phyloP scores from a whole-genome alignment of 805 yeast genomes.

The Candida alai region DNA sequence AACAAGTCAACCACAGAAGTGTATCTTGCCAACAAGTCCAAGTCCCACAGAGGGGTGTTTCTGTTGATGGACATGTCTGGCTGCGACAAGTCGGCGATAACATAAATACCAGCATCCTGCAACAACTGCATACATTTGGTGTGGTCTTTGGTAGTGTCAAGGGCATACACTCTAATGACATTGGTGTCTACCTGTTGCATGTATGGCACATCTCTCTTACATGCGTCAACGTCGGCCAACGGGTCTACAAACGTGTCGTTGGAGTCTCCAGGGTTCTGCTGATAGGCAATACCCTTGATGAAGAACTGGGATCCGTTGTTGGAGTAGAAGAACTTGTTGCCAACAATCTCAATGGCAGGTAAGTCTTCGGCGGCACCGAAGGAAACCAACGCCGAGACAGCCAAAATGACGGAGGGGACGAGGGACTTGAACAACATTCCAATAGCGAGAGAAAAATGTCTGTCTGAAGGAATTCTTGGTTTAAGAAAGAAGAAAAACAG shows the following conservation, averaged over 20 bases:
- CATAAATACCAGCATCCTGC: conserved; percentile 84
- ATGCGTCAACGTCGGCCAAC: conserved; percentile 55
- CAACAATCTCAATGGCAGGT: conserved; percentile 68
- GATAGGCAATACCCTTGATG: conserved; percentile 78
- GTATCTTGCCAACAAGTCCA: conserved; percentile 63
- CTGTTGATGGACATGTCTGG: conserved; percentile 64
- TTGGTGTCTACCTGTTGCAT: conserved; percentile 60
- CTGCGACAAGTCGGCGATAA: conserved; percentile 81
- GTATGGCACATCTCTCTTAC: conserved; percentile 74
- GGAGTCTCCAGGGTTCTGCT: conserved; percentile 56
- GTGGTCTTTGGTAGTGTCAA: conserved; percentile 63
- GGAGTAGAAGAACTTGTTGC: conserved; percentile 73
- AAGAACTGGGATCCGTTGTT: conserved; percentile 78
- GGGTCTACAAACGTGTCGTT: conserved; percentile 62
- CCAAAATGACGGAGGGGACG: conserved; percentile 8
- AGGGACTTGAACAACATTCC: conserved; percentile 10
- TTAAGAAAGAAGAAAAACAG: neutral
- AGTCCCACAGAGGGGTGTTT: conserved; percentile 57
- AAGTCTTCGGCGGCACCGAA: conserved; percentile 35
- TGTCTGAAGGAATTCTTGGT: neutral
- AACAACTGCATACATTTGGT: conserved; percentile 62
- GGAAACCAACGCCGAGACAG: conserved; percentile 6
- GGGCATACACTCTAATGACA: conserved; percentile 72
- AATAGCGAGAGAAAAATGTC: conserved; percentile 3
- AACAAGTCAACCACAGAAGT: conserved; percentile 65